Evolutionary conservation across 768 basidiomycete genomes (phyloP).

Genomic region (Strobilomyces dryophilus): DNA sequence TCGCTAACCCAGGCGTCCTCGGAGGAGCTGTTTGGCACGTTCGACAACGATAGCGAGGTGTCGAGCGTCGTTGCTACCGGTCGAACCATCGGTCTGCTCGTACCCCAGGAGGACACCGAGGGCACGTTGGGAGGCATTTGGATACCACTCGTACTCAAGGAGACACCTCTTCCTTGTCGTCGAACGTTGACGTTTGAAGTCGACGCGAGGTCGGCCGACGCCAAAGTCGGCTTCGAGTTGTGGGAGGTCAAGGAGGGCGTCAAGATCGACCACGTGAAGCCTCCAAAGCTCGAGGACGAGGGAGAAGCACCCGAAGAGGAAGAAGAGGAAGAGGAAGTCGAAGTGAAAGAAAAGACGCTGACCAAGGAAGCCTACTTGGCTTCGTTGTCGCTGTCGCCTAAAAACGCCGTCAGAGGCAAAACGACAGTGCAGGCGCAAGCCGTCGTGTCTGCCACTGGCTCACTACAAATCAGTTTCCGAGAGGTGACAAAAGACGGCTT

Average conservation of each 20-base stretch:
- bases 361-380: slow-evolving; percentile 50
- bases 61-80: slow-evolving; percentile 52
- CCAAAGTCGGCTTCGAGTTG: slow-evolving; percentile 58
- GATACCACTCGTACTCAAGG: slow-evolving; percentile 62
- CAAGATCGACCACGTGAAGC: slow-evolving; percentile 54
- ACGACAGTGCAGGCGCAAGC: slow-evolving; percentile 49
- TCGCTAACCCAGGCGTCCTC: slow-evolving; percentile 46
- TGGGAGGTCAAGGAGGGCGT: slow-evolving; percentile 75
- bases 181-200: slow-evolving; percentile 58
- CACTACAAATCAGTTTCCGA: slow-evolving; percentile 35
- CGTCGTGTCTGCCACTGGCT: slow-evolving; percentile 31
- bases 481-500: slow-evolving; percentile 34
- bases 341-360: slow-evolving; percentile 59
- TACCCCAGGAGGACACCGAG: slow-evolving; percentile 45
- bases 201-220: slow-evolving; percentile 36
- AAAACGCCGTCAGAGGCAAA: slow-evolving; percentile 42
- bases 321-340: slow-evolving; percentile 53
- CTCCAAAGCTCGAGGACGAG: slow-evolving; percentile 41
- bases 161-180: slow-evolving; percentile 69
- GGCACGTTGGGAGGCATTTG: slow-evolving; percentile 54
- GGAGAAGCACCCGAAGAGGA: slow-evolving; percentile 45
- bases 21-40: slow-evolving; percentile 48
- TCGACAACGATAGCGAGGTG: slow-evolving; percentile 38
- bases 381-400: slow-evolving; percentile 31
- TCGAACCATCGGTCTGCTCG: slow-evolving; percentile 60